These are phyloP conservation scores for Eleusine coracana DNA, from an alignment of 176 grass and related monocot species.

Conservation along the genomic window DNA sequence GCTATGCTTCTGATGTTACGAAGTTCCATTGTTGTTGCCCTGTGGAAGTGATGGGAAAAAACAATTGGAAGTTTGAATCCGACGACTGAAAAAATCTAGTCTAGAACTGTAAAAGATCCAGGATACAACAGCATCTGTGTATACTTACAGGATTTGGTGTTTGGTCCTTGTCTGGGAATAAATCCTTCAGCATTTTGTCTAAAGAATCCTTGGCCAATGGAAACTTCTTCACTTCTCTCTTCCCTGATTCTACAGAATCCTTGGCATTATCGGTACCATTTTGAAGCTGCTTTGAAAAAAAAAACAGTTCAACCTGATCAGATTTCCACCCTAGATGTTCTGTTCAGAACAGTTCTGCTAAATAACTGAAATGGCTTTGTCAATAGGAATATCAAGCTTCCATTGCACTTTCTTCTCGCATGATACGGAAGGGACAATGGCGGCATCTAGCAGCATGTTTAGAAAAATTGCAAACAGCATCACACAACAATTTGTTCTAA, in stretches of 20 bases:
- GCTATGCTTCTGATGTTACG: background rate
- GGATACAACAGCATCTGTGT: background rate
- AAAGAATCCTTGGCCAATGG: constrained; percentile 58
- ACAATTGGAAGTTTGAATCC: background rate
- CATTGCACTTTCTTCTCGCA: background rate
- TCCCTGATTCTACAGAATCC: constrained; percentile 23
- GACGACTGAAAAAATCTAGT: background rate
- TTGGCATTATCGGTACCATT: constrained; percentile 22
- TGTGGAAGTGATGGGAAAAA: constrained; percentile 9
- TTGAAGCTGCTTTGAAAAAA: constrained; percentile 42
- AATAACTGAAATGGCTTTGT: background rate
- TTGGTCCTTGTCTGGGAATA: constrained; percentile 47
- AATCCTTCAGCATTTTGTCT: constrained; percentile 58
- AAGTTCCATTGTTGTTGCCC: constrained; percentile 7
- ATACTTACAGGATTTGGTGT: constrained; percentile 35
- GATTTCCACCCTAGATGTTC: constrained; percentile 1
- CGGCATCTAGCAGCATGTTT: constrained; percentile 5
- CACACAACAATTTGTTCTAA: background rate
- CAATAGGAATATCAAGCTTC: background rate
- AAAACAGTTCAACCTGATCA: constrained; percentile 13
- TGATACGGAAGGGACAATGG: background rate
- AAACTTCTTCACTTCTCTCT: constrained; percentile 47
- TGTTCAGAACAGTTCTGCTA: background rate
- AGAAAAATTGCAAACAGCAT: background rate
- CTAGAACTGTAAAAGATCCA: background rate